phyloP scores from a whole-genome alignment of 257 asterid genomes.

The Echium plantagineum region DNA sequence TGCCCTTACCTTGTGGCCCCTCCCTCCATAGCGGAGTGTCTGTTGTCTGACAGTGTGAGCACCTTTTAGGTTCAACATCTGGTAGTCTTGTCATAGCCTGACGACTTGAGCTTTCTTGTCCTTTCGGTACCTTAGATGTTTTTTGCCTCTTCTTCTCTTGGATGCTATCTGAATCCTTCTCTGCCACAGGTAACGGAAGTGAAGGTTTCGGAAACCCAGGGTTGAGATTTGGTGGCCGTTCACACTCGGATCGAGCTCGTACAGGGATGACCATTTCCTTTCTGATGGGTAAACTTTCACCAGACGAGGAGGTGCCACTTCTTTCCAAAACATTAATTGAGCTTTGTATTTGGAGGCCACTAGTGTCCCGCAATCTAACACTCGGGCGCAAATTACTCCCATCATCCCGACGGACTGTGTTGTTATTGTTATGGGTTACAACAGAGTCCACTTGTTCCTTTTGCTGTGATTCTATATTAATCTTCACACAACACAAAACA shows the following conservation, averaged over 20 bases:
- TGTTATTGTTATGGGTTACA: neutral
- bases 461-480: conserved; percentile 11
- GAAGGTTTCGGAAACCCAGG: conserved; percentile 48
- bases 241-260: conserved; percentile 53
- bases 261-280: conserved; percentile 29
- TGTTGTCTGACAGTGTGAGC: conserved; percentile 65
- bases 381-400: conserved; percentile 14
- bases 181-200: conserved; percentile 14
- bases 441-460: conserved; percentile 12
- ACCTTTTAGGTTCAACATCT: conserved; percentile 21
- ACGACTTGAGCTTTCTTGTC: neutral
- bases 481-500: neutral
- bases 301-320: conserved; percentile 30
- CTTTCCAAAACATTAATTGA: conserved; percentile 69
- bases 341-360: conserved; percentile 47
- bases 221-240: conserved; percentile 33
- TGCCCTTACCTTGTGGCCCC: conserved; percentile 79
- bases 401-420: conserved; percentile 3
- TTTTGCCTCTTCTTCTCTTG: conserved; percentile 27
- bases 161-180: conserved; percentile 17
- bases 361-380: conserved; percentile 21
- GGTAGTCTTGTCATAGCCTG: conserved; percentile 4
- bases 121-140: conserved; percentile 8
- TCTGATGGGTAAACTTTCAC: conserved; percentile 28
- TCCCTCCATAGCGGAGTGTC: conserved; percentile 91